Base-by-base conservation (phyloP, 1,284 basidiomycete genomes). In the Trametes pubescens region DNA sequence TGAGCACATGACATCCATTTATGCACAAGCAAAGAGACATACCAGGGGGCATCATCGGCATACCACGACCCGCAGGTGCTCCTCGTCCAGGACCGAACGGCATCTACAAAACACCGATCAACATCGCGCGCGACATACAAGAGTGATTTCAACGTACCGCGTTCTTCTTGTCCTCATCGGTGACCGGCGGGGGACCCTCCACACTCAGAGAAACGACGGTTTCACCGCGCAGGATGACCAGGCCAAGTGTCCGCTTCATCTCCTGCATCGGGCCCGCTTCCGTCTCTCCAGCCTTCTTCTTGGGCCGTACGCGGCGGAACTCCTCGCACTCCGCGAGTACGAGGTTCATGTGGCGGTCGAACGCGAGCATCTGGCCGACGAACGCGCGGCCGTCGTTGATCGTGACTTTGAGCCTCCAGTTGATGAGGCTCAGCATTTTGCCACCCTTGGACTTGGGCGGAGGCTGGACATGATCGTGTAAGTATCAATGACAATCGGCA, bases 271-370 rank as follows among this genome's bases (percentile, higher is more conserved):
- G 89, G 2, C 90, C 88, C 6, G 91, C 84, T 72, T 91, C 90
- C 13, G 77, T 74, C 76, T 93, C 90, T 35, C 90, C 91, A 14
- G 85, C 75, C 79, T 94, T 93, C 82, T 92, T 93, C 81, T 95
- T 94, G 51, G 91, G 91, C 69, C 92, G 88, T 51, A 98, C 89
- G 67, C 92, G 89, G 73, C 96, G 82, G 76, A 98, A 98, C 79
- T 98, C 97, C 80, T 98, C 96, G 76, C 96, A 98, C 72, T 99
- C 97, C 14, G 96, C 95, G 60, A 99, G 83, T 56, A 99, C 98
- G 71, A 99, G 86, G 81, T 99, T 99, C 97, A 99, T 99, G 82
- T 99, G 98, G 74, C 94, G 92, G 84, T 99, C 98, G 77, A 99
- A 99, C 56, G 98, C 98, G 75, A 99, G 91, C 92, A 99, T 97